Conservation (phyloP, 2,329 filamentous ascomycete species). For the Harringtonia lauricola region DNA sequence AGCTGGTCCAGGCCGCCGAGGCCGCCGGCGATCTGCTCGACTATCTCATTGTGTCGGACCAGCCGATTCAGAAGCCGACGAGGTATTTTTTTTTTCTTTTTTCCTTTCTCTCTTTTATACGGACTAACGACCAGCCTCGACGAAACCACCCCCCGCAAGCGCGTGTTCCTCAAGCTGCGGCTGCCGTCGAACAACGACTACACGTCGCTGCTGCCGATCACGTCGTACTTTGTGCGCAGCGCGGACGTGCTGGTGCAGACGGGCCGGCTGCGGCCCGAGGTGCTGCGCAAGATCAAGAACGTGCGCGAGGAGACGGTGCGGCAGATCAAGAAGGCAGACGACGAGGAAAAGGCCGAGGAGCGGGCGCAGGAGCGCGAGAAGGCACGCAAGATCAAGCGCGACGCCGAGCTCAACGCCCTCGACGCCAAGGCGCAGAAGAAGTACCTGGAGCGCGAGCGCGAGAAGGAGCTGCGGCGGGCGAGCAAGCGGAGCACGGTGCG, state of each 20-base stretch:
- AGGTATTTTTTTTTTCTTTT: conserved; percentile 45
- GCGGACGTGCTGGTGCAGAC: conserved; percentile 65
- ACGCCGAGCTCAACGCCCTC: conserved; percentile 65
- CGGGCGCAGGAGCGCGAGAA: conserved; percentile 59
- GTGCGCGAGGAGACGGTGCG: conserved; percentile 71
- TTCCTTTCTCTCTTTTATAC: background rate
- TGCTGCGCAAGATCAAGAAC: conserved; percentile 69
- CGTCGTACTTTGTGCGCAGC: conserved; percentile 74
- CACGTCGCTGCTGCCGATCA: conserved; percentile 57
- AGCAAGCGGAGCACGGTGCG: conserved; percentile 44
- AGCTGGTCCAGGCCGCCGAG: conserved; percentile 70
- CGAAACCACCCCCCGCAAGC: conserved; percentile 77
- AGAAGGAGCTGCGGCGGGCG: conserved; percentile 54
- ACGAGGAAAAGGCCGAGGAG: conserved; percentile 75
- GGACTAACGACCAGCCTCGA: conserved; percentile 48
- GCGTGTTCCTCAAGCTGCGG: conserved; percentile 67
- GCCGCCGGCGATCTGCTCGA: conserved; percentile 72
- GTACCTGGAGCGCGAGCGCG: conserved; percentile 69
- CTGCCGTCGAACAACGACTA: conserved; percentile 55
- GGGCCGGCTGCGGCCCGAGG: conserved; percentile 84
- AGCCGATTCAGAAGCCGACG: conserved; percentile 75
- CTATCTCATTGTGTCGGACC: conserved; percentile 80
- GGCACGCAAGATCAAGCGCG: conserved; percentile 80
- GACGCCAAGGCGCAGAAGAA: conserved; percentile 79
- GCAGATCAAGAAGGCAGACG: conserved; percentile 68